Percentiles rank a stretch among this genome's conserved stretches.
Evolutionary conservation across 306 rosid genomes (phyloP).

Genomic region (Morella rubra): DNA sequence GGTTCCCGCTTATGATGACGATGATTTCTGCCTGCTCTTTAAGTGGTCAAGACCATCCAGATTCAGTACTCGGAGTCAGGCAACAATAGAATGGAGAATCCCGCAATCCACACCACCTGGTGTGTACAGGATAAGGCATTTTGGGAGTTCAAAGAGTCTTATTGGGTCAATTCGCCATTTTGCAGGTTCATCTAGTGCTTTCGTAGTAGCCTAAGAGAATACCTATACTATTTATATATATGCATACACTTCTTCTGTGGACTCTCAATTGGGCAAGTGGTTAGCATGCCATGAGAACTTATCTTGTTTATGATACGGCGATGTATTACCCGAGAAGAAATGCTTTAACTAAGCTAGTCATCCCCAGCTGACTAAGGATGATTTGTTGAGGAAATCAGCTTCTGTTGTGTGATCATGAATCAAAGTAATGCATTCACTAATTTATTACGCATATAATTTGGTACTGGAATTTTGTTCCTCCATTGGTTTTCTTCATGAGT

Average conservation of each 20-base stretch:
- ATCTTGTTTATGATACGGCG: too few relatives aligned
- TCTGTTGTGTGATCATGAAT: too few relatives aligned
- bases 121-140: slow-evolving; percentile 71
- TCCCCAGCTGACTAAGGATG: too few relatives aligned
- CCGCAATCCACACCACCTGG: slow-evolving; percentile 60
- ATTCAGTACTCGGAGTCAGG: slow-evolving; percentile 61
- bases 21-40: slow-evolving; percentile 82
- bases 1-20: slow-evolving; percentile 86
- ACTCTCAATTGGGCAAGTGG: not conserved
- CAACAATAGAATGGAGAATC: slow-evolving; percentile 87
- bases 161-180: slow-evolving; percentile 70
- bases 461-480: too few relatives aligned
- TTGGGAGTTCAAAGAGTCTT: slow-evolving; percentile 76
- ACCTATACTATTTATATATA: not conserved
- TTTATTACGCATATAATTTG: too few relatives aligned
- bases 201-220: slow-evolving; percentile 54
- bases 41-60: slow-evolving; percentile 79
- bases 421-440: too few relatives aligned
- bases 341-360: too few relatives aligned
- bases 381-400: too few relatives aligned
- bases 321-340: too few relatives aligned
- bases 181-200: slow-evolving; percentile 79
- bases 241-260: too few relatives aligned
- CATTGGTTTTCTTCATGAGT: too few relatives aligned
- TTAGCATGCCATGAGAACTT: not conserved